Conservation (phyloP, 2,329 filamentous ascomycete species). For the Sporothrix brunneoviolacea region DNA sequence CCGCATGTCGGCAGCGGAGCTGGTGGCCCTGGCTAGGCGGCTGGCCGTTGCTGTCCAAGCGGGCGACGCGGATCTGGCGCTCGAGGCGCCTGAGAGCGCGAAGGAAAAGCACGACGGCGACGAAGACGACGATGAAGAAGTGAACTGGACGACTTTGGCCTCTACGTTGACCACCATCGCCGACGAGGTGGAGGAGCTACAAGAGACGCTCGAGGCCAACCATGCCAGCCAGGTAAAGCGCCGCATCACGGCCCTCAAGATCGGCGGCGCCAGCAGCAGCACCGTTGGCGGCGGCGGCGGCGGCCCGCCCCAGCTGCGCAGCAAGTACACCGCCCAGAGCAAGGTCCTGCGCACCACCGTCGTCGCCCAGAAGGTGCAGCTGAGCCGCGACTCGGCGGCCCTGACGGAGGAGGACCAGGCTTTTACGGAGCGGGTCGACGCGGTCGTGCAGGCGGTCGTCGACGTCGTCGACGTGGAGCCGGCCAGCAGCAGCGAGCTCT, state of each 20-base stretch:
- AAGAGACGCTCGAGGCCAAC: constrained; percentile 36
- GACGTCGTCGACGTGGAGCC: constrained; percentile 29
- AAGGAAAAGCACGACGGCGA: constrained; percentile 12
- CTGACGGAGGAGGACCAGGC: constrained; percentile 64
- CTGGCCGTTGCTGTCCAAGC: constrained; percentile 32
- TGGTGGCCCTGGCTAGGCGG: constrained; percentile 35
- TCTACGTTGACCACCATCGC: constrained; percentile 34
- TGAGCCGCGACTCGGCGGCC: constrained; percentile 66
- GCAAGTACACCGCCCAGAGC: constrained; percentile 66
- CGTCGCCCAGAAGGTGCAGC: constrained; percentile 72
- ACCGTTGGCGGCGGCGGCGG: not conserved
- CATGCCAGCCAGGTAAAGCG: constrained; percentile 28
- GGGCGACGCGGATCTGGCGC: constrained; percentile 32
- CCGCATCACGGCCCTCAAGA: not conserved
- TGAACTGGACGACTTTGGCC: constrained; percentile 20
- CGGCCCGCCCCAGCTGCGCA: constrained; percentile 46
- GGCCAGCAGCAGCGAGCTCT: constrained; percentile 30
- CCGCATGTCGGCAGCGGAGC: constrained; percentile 49
- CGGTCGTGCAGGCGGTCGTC: constrained; percentile 44
- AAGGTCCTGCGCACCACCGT: constrained; percentile 69
- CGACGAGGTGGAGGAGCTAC: constrained; percentile 40
- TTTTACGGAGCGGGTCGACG: constrained; percentile 60
- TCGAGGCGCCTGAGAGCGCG: constrained; percentile 29
- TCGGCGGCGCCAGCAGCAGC: not conserved
- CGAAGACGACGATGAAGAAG: not conserved